Evolutionary conservation across 1,139 yeast genomes (phyloP).

Genomic region (Candida labiduridarum): DNA sequence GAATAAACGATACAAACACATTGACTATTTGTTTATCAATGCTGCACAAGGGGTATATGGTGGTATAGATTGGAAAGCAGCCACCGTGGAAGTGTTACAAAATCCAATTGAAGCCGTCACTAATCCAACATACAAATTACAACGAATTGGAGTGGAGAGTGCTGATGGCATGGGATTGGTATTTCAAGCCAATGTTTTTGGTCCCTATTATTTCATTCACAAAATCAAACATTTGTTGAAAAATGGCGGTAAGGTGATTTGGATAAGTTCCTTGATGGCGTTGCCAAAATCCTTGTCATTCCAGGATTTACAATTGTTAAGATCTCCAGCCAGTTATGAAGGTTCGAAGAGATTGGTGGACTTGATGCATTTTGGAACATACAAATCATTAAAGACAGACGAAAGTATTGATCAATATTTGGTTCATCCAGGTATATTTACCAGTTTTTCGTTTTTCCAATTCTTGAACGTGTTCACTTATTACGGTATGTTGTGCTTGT

Average conservation of each 20-base stretch:
- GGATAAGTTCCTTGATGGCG: conserved; percentile 86
- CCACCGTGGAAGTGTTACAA: conserved; percentile 62
- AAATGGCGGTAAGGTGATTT: conserved; percentile 65
- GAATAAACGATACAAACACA: conserved; percentile 57
- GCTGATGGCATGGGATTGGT: conserved; percentile 79
- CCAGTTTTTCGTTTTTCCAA: conserved; percentile 77
- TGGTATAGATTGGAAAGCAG: conserved; percentile 85
- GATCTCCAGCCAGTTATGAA: conserved; percentile 75
- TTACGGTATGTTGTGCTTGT: conserved; percentile 81
- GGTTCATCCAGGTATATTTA: conserved; percentile 93
- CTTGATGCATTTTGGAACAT: conserved; percentile 74
- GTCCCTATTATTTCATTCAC: conserved; percentile 83
- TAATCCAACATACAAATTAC: conserved; percentile 81
- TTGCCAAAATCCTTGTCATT: conserved; percentile 69
- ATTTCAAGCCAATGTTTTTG: conserved; percentile 94
- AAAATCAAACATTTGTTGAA: conserved; percentile 55
- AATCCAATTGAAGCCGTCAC: conserved; percentile 82
- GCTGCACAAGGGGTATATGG: conserved; percentile 88
- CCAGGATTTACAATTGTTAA: conserved; percentile 71
- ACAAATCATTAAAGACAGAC: conserved; percentile 44
- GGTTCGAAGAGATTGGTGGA: conserved; percentile 91
- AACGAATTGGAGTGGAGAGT: conserved; percentile 71
- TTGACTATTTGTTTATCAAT: conserved; percentile 81
- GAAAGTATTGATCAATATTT: conserved; percentile 69
- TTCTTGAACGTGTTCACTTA: conserved; percentile 76